Percentiles rank a stretch among this genome's conserved stretches.
phyloP scores from a whole-genome alignment of 306 rosid species.

The Medicago arabica region DNA sequence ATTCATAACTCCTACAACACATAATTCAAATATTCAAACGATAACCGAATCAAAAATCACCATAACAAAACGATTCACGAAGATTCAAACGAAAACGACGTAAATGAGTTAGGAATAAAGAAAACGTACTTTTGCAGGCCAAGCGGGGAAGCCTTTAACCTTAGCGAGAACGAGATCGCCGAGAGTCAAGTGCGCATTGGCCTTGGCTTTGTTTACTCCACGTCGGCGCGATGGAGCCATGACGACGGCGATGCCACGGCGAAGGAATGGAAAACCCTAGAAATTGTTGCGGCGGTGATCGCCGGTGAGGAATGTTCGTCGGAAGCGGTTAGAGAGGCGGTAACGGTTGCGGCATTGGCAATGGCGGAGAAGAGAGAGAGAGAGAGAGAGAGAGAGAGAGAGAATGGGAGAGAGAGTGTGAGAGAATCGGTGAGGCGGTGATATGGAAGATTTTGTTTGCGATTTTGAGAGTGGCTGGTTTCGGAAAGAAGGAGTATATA shows the following conservation, averaged over 20 bases:
- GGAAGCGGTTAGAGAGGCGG: slow-evolving; percentile 52
- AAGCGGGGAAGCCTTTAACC: slow-evolving; percentile 89
- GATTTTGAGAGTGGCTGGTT: slow-evolving; percentile 33
- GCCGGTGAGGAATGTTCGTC: slow-evolving; percentile 48
- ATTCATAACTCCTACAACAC: not conserved
- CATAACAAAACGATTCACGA: not conserved
- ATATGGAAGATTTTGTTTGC: slow-evolving; percentile 52
- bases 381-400: slow-evolving; percentile 38
- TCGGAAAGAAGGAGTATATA: slow-evolving; percentile 33
- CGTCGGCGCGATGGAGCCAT: slow-evolving; percentile 80
- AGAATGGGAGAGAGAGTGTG: slow-evolving; percentile 16
- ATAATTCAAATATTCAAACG: slow-evolving; percentile 2
- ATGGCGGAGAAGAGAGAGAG: slow-evolving; percentile 21
- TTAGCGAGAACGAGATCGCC: slow-evolving; percentile 98
- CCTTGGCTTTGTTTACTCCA: slow-evolving; percentile 73
- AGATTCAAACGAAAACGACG: slow-evolving; percentile 33
- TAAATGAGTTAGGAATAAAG: slow-evolving; percentile 29
- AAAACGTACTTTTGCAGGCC: slow-evolving; percentile 86
- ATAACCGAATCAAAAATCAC: not conserved
- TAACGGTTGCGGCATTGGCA: slow-evolving; percentile 48
- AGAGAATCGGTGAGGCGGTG: slow-evolving; percentile 58
- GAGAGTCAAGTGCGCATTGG: slow-evolving; percentile 61
- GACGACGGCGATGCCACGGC: slow-evolving; percentile 51
- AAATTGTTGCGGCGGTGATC: slow-evolving; percentile 42
- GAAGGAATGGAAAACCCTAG: slow-evolving; percentile 53